Evolutionary conservation across 768 basidiomycete genomes (phyloP), one percentile per base, ranked within the genome.

Genomic region (Leccinum disarticulatum): DNA sequence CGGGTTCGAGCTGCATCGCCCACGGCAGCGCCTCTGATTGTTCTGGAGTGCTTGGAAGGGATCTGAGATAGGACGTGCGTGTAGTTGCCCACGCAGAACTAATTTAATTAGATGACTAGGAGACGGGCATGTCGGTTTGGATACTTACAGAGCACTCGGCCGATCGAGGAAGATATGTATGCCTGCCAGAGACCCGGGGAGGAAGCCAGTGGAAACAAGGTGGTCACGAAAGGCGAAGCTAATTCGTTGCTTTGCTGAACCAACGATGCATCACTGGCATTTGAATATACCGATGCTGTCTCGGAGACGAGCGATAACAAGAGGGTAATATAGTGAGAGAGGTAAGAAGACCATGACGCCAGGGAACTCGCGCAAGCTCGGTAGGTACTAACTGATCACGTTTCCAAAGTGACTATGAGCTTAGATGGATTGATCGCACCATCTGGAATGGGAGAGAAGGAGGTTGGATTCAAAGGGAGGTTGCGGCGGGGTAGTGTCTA

Each of bases 91-190:
- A 17, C 4, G 47, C 13, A 46, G 13, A 15, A 5, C 2, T 17
- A 19, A 30, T 30, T 56, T 30, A 7, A 30, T 61, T 50, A 52
- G 59, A 58, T 54, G 10, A 55, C 17, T 28, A 54, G 50, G 28
- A 9, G 6, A 54, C 47, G 55, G 52, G 55, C 9, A 17, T 4
- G 33, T 13, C 25, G 25, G 6, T 14, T 36, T 9, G 33, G 19
- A 13, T 13, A 81, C 90, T 79, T 74, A 92, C 89, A 92, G 87
- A 31, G 85, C 77, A 65, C 91, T 91, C 1, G 91, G 82, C 31
- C 91, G 80, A 68, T 94, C 91, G 27, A 94, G 77, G 75, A 94
- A 94, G 13, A 93, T 66, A 62, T 92, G 88, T 36, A 92, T 72
- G 48, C 73, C 78, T 38, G 75, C 74, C 6, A 82, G 77, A 3